phyloP scores from a whole-genome alignment of 2,329 filamentous ascomycete species.

The Alternaria sp. region DNA sequence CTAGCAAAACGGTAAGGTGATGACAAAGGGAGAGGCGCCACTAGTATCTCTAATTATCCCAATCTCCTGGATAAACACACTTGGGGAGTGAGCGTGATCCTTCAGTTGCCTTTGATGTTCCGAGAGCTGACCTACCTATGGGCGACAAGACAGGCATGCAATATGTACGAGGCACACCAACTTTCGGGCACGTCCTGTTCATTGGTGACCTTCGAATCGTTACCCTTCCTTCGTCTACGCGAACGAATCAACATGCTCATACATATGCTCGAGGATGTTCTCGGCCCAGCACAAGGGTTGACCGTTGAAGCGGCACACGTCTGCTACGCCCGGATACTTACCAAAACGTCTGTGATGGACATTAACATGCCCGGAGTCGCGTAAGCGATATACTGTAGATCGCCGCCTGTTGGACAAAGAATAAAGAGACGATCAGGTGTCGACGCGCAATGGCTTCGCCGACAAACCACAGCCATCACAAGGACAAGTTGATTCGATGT shows the following conservation, averaged over 20 bases:
- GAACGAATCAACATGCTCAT: slow-evolving; percentile 29
- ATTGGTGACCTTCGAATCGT: slow-evolving; percentile 25
- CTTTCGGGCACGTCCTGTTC: slow-evolving; percentile 11
- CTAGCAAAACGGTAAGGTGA: slow-evolving; percentile 31
- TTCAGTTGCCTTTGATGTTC: slow-evolving; percentile 8
- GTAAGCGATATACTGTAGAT: slow-evolving; percentile 2
- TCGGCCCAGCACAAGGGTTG: slow-evolving; percentile 19
- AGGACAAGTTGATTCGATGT: slow-evolving; percentile 19
- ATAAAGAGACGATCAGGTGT: slow-evolving; percentile 9
- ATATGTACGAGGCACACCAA: slow-evolving; percentile 20
- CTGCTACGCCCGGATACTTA: slow-evolving; percentile 13
- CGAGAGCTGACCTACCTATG: slow-evolving; percentile 11
- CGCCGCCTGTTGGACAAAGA: slow-evolving; percentile 9
- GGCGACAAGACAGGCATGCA: slow-evolving; percentile 26
- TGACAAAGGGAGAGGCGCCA: slow-evolving; percentile 31
- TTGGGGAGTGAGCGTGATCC: slow-evolving; percentile 2
- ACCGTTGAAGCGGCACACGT: slow-evolving; percentile 20
- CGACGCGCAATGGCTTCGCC: slow-evolving; percentile 18
- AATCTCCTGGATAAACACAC: slow-evolving; percentile 22
- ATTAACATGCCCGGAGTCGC: background rate
- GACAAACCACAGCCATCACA: slow-evolving; percentile 12
- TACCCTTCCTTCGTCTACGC: slow-evolving; percentile 16
- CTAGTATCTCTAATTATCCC: slow-evolving; percentile 35
- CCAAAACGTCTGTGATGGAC: slow-evolving; percentile 13
- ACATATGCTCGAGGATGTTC: slow-evolving; percentile 17